Conservation (phyloP, 129 eudicot genomes). For the Arctium lappa region DNA sequence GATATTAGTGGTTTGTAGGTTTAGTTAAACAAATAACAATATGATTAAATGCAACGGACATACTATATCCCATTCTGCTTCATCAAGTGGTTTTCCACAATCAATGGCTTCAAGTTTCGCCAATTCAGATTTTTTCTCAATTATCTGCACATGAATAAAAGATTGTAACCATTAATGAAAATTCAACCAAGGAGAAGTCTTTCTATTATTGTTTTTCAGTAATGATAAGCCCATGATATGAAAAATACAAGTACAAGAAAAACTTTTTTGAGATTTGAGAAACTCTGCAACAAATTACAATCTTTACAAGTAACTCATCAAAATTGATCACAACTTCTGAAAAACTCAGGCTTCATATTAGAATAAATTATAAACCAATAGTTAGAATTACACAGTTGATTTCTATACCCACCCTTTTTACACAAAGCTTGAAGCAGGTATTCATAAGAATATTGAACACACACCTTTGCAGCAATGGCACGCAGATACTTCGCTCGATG, state of each 20-base stretch:
- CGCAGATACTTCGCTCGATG: constrained; percentile 94
- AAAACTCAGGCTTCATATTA: neutral
- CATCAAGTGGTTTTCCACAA: constrained; percentile 88
- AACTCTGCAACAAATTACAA: neutral
- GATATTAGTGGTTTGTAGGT: constrained; percentile 10
- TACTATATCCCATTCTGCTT: constrained; percentile 97
- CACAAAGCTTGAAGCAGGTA: neutral
- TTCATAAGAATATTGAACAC: neutral
- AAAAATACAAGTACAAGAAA: too few relatives aligned
- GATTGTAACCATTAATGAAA: neutral
- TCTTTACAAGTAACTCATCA: neutral
- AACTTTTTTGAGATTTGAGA: neutral
- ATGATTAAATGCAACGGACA: constrained; percentile 12
- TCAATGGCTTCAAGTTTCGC: constrained; percentile 84
- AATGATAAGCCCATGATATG: neutral
- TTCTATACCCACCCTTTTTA: neutral
- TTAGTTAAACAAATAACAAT: neutral
- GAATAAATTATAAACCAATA: neutral
- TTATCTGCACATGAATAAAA: constrained; percentile 42
- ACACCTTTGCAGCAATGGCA: constrained; percentile 96
- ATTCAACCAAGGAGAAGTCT: neutral
- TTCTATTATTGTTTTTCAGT: neutral
- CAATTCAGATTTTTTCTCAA: constrained; percentile 60
- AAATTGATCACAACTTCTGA: neutral
- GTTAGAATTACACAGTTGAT: neutral